These are phyloP conservation scores for Spergularia bocconei DNA, from an alignment of 148 eudicot species.

Conservation along the genomic window DNA sequence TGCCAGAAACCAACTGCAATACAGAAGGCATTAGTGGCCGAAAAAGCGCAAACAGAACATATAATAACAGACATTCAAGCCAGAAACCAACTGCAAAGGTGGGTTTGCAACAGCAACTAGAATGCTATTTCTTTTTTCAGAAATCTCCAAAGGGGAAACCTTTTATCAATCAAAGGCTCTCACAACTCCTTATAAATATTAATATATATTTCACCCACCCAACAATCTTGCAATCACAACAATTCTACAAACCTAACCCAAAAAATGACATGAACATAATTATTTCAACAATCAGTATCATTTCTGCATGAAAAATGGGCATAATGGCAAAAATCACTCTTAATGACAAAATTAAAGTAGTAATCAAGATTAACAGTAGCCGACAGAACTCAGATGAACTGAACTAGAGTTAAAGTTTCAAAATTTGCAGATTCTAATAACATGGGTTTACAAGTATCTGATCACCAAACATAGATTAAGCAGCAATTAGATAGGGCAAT, in stretches of 20 bases:
- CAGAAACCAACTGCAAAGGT: neutral
- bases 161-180: neutral
- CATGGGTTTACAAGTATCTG: neutral
- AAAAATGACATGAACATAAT: neutral
- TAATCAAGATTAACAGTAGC: neutral
- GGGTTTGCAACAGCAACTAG: neutral
- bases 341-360: neutral
- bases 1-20: neutral
- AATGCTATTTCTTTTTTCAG: neutral
- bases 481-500: neutral
- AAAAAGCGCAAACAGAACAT: neutral
- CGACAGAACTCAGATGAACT: neutral
- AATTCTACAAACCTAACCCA: neutral
- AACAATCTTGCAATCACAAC: neutral
- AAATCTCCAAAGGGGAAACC: neutral
- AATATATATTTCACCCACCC: neutral
- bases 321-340: neutral
- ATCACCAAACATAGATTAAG: neutral
- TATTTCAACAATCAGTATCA: neutral
- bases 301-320: neutral
- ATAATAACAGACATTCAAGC: neutral
- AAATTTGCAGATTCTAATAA: neutral
- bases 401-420: neutral
- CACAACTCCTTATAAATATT: neutral
- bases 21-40: neutral